Base-by-base conservation (phyloP, 1,139 yeast genomes). In the Meyerozyma carpophila region DNA sequence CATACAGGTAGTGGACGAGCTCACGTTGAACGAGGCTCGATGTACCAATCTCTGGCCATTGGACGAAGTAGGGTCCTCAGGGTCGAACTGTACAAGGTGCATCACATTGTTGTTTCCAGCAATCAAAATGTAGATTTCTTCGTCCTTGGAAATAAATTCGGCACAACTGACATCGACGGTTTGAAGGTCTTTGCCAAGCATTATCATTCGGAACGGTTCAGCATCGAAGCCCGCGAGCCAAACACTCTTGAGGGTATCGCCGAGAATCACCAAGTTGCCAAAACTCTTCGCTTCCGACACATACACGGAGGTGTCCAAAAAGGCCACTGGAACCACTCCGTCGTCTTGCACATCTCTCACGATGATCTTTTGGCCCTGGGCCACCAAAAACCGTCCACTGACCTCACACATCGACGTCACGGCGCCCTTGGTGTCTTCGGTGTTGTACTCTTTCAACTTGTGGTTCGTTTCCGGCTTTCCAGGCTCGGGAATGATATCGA, bases 181-280 rank as follows among this genome's bases (percentile, higher is more conserved):
- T 28, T 79, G 75, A 34, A 79, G 71, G 59, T 91, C 96, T 55
- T 85, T 86, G 8, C 96, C 93, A 43, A 94, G 65, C 50, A 78
- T 64, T 24, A 88, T 73, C 84, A 93, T 82, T 50, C 97, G 70
- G 62, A 87, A 91, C 1, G 98, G 99, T 55, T 93, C 97, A 3
- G 95, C 93, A 58, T 91, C 96, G 63, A 90, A 91, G 1, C 97
- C 98, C 24, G 83, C 84, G 45, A 94, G 72, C 74, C 93, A 82
- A 7, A 89, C 71, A 51, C 95, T 85, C 52, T 87, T 85, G 62
- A 82, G 72, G 0, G 89, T 73, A 63, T 93, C 99, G 16, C 95
- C 96, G 25, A 90, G 63, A 2, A 89, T 54, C 25, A 91, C 61
- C 57, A 91, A 67, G 60, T 91, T 89, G 34, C 95, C 93, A 59